Evolutionary conservation across 2,329 filamentous ascomycete genomes (phyloP), one percentile per base, ranked within the genome.

Genomic region (Ampelomyces quisqualis): DNA sequence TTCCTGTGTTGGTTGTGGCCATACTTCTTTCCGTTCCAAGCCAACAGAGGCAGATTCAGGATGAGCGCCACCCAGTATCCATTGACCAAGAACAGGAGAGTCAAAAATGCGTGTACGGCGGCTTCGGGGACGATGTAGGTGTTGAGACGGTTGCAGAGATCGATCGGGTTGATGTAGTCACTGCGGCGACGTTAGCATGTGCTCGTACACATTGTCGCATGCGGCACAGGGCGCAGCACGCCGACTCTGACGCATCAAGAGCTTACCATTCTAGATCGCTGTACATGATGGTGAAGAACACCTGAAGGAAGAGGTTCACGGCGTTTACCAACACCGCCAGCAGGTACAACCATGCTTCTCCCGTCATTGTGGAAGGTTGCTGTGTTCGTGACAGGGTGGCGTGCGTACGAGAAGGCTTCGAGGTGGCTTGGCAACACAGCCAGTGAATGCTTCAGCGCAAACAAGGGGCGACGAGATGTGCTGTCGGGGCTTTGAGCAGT

Each of bases 261-360:
- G 78, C 88, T 66, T 77, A 95, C 90, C 93, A 98, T 86, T 98
- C 93, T 65, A 98, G 76, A 80, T 98, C 93, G 73, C 89, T 95
- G 77, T 97, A 98, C 94, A 98, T 98, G 69, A 98, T 98, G 44
- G 93, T 98, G 78, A 98, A 98, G 81, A 98, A 98, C 63, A 98
- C 93, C 77, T 98, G 94, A 43, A 98, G 81, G 75, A 98, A 98
- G 67, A 98, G 82, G 79, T 98, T 98, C 82, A 98, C 90, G 77
- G 93, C 93, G 78, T 98, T 98, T 79, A 98, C 94, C 70, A 98
- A 81, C 73, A 98, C 94, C 75, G 91, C 85, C 74, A 98, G 80
- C 64, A 98, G 84, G 78, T 94, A 98, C 71, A 98, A 79, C 93
- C 93, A 96, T 71, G 90, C 90, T 81, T 96, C 90, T 73, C 90